Conservation (phyloP, 352 stramenopile genomes). For the Pythium rhizo-oryzae region DNA sequence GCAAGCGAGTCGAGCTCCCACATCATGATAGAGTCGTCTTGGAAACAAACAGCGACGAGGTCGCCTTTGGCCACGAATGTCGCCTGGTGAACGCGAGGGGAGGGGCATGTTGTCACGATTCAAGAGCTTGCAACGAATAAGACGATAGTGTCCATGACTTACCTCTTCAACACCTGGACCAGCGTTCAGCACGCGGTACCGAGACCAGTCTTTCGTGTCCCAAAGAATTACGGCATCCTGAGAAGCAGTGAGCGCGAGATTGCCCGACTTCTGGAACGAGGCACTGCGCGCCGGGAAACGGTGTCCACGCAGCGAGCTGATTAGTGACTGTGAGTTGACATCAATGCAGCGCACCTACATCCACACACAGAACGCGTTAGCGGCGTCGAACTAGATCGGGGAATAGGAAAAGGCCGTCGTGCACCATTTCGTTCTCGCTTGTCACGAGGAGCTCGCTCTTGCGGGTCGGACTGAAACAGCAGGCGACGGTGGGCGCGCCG, state of each 20-base stretch:
- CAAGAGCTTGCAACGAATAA: neutral
- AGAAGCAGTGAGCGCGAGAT: slow-evolving; percentile 75
- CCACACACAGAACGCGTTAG: neutral
- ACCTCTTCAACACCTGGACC: slow-evolving; percentile 63
- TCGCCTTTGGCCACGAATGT: slow-evolving; percentile 62
- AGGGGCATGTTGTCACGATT: too few species aligned
- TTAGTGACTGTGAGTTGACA: slow-evolving; percentile 67
- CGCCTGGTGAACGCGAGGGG: slow-evolving; percentile 30
- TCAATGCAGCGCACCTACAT: slow-evolving; percentile 69
- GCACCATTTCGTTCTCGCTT: slow-evolving; percentile 80
- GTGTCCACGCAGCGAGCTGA: slow-evolving; percentile 81
- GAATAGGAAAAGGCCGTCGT: neutral
- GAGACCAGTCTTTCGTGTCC: slow-evolving; percentile 85
- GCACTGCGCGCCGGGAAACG: slow-evolving; percentile 50
- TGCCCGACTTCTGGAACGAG: slow-evolving; percentile 74
- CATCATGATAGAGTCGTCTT: slow-evolving; percentile 88
- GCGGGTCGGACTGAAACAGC: slow-evolving; percentile 70
- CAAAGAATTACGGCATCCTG: slow-evolving; percentile 82
- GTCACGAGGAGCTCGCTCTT: slow-evolving; percentile 81
- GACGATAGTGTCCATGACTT: neutral
- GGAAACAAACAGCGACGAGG: slow-evolving; percentile 80
- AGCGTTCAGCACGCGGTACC: slow-evolving; percentile 79
- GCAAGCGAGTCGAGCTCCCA: slow-evolving; percentile 79
- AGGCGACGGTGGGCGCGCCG: slow-evolving; percentile 54
- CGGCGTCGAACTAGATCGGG: too few species aligned